Evolutionary conservation across 139 green algal genomes (phyloP), one percentile per base, ranked within the genome.

Genomic region (Raphidocelis subcapitata): DNA sequence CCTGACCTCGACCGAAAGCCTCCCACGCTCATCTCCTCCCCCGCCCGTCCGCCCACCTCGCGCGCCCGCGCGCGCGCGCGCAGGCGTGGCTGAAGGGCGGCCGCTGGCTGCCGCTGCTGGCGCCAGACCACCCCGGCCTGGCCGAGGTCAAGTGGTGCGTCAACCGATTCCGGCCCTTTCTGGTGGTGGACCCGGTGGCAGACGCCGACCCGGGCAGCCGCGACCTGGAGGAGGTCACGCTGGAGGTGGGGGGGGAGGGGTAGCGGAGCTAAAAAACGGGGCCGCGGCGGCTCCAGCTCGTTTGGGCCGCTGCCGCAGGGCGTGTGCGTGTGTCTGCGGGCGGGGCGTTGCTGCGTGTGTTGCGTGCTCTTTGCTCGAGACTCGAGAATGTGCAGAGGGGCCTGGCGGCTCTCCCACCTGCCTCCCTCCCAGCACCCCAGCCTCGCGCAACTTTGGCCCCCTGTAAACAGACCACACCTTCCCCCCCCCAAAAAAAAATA

Each of bases 91-190:
- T 97, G 33, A 21, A 66, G 4, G 92, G 90, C 16, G 92, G 92
- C n/a, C 72, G 84, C 35, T 87, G 86, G 77, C n/a, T 87, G 28
- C 32, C 69, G 32, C 86, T 97, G 49, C 62, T 94, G 23, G 73
- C 81, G 2, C 67, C 76, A 0, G 81, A 72, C 0, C 84, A 93
- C 61, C 81, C 80, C 0, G 92, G 92, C 29, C 76, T 94, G 62
- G 60, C 86, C 24, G 92, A 97, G 68, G 84, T 92, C 62, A 97
- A 97, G 83, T 97, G 92, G 92, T 93, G 64, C 65, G 62, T 69
- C 46, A 73, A 74, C 64, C 36, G 84, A 5, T 95, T 97, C 76
- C 76, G 77, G 59, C 85, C 92, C 5, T 97, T 86, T 67, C 75
- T 97, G 8, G 84, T 88, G 59, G 84, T 97, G 2, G 81, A 86